Evolutionary conservation across 495 filamentous ascomycete species (phyloP), one percentile per base, ranked within the genome.

Genomic region (Penicillium angulare): DNA sequence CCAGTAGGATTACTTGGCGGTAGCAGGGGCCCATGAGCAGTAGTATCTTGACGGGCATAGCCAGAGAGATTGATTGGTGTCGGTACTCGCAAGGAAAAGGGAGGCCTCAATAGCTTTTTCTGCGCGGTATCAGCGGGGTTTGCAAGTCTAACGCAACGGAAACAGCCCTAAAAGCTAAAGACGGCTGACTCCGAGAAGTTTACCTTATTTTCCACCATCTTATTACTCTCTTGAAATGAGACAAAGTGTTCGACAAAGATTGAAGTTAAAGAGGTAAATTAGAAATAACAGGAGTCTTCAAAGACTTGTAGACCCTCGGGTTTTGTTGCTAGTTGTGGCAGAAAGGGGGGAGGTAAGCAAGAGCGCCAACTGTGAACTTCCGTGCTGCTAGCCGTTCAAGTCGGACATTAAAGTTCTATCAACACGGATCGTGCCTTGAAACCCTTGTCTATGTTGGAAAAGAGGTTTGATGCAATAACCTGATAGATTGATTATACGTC

Each of bases 31-130:
- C 34, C 35, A 49, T 49, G 20, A 0, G 21, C 23, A 31, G 34
- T 32, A 41, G 35, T n/a, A 49, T 31, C 23, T 49, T 31, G 46
- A 49, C 26, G 1, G 17, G 43, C 43, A 47, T 47, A 31, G 43
- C 15, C 43, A 7, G 17, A 34, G 31, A 18, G 5, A 47, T 47
- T 36, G 43, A 7, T 31, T 34, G 31, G 17, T 5, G 8, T 35
- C 35, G 43, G 16, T 18, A 47, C 3, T 33, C 31, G 31, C 6
- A 47, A 34, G 31, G 43, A 47, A 47, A 47, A 47, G 13, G 43
- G 43, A 47, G 43, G 43, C 29, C 43, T 47, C 43, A 47, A 22
- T 23, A 47, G 0, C 35, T 47, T 47, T 3, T 35, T 35, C 43
- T 47, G 29, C 7, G 13, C 31, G 31, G 21, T 24, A 47, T 47